Evolutionary conservation across 2,329 filamentous ascomycete genomes (phyloP).

Genomic region (Huntiella savannae): DNA sequence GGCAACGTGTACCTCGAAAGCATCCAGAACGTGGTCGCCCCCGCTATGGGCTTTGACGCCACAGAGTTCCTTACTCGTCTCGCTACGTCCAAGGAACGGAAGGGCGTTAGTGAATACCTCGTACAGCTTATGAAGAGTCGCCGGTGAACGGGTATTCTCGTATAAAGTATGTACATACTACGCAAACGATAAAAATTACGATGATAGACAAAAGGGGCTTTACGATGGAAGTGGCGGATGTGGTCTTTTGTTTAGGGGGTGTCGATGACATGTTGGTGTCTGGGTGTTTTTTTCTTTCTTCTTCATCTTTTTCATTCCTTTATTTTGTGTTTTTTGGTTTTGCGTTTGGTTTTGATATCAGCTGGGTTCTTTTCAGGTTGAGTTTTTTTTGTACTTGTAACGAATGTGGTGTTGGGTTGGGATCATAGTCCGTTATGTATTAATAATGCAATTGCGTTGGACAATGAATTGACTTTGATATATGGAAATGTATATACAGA

Average conservation of each 20-base stretch:
- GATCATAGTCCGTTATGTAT: background rate
- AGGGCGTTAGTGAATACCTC: constrained; percentile 45
- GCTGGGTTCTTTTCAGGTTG: too few relatives aligned
- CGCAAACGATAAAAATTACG: background rate
- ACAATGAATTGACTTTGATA: background rate
- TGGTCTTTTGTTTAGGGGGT: background rate
- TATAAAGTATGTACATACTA: background rate
- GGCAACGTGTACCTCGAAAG: constrained; percentile 62
- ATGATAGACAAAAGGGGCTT: background rate
- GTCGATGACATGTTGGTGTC: background rate
- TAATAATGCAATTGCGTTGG: background rate
- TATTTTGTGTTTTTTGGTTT: too few relatives aligned
- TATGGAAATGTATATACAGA: too few relatives aligned
- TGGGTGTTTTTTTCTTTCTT: background rate
- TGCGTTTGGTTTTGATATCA: background rate
- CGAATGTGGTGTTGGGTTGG: background rate
- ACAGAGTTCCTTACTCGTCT: constrained; percentile 38
- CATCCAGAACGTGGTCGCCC: constrained; percentile 44
- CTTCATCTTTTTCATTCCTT: background rate
- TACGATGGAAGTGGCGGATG: background rate
- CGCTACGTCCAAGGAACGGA: constrained; percentile 39
- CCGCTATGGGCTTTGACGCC: constrained; percentile 43
- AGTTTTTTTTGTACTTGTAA: background rate
- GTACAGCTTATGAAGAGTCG: constrained; percentile 33
- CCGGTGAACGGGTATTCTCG: constrained; percentile 11